These are phyloP conservation scores for Lasiosphaeria ovina DNA, from an alignment of 495 filamentous ascomycete species.

Conservation along the genomic window DNA sequence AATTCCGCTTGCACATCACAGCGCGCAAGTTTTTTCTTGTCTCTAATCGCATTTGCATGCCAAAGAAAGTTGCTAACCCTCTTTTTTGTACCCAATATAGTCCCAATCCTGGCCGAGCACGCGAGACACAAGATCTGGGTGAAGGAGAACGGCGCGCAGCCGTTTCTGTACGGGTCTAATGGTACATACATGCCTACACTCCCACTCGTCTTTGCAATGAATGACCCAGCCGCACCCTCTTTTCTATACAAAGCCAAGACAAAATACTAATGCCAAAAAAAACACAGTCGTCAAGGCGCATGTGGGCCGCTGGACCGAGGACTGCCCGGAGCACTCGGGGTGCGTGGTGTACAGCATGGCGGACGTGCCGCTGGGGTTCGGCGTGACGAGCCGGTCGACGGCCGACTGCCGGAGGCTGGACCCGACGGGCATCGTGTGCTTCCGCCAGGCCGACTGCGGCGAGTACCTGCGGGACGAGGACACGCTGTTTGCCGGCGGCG, in stretches of 20 bases:
- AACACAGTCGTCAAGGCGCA: conserved; percentile 77
- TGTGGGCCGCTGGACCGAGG: conserved; percentile 82
- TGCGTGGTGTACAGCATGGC: conserved; percentile 74
- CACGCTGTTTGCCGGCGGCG: conserved; percentile 46
- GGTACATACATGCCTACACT: conserved; percentile 13
- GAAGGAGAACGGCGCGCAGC: conserved; percentile 92
- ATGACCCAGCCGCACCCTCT: background rate
- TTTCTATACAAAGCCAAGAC: background rate
- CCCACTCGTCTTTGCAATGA: background rate
- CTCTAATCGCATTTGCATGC: background rate
- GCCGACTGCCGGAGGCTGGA: conserved; percentile 77
- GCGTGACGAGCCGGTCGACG: conserved; percentile 67
- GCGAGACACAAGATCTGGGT: conserved; percentile 95
- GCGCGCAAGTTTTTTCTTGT: conserved; percentile 38
- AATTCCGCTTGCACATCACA: conserved; percentile 82
- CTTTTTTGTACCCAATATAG: background rate
- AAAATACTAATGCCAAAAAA: background rate
- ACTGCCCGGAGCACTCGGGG: conserved; percentile 77
- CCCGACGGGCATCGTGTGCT: conserved; percentile 81
- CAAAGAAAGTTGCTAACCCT: background rate
- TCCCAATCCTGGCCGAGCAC: conserved; percentile 82
- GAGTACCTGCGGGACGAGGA: conserved; percentile 85
- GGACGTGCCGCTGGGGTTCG: conserved; percentile 79
- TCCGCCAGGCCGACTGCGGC: conserved; percentile 85
- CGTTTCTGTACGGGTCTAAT: conserved; percentile 72